Evolutionary conservation across 129 eudicot genomes (phyloP), one percentile per base, ranked within the genome.

Genomic region (Heracleum sosnowskyi): DNA sequence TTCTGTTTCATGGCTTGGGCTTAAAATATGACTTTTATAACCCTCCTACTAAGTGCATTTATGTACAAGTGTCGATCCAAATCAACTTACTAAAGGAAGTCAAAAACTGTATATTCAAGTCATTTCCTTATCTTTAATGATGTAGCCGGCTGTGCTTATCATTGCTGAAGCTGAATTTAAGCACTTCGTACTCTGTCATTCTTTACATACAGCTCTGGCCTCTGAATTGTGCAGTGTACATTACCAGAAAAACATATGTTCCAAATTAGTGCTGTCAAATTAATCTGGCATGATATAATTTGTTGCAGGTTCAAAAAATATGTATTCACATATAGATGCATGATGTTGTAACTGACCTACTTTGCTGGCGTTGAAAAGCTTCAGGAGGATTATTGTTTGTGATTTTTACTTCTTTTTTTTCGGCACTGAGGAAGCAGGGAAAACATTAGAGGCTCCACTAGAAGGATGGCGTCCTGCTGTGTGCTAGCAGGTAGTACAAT

Each of bases 401-500:
- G 13, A 33, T 13, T 66, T 66, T 66, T 31, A 12, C 40, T 66
- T 66, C 0, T 13, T 66, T 29, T 29, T 64, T 12, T 66, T 31
- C 0, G 40, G 72, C 24, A 29, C 35, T 31, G 72, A 66, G 26
- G 72, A 66, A 66, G 72, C 24, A 66, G 72, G 66, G 39, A 66
- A 31, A 31, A 66, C 39, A 66, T 66, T 29, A 33, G 40, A 28
- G 72, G 24, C 33, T 60, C 68, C 68, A n/a, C 68, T 60, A 60
- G n/a, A 60, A 60, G 68, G 33, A n/a, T 60, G 68, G 10, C 16
- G 13, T 60, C 39, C 72, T 66, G 72, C 72, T 66, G 37, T 66
- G 22, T 66, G 72, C 72, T 66, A 13, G 72, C 39, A 33, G 40
- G 72, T 66, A 66, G 40, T 66, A 66, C 72, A 66, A 66, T 66